These are phyloP conservation scores for Colletotrichum tropicale DNA, from an alignment of 2,329 filamentous ascomycete species.

Conservation along the genomic window DNA sequence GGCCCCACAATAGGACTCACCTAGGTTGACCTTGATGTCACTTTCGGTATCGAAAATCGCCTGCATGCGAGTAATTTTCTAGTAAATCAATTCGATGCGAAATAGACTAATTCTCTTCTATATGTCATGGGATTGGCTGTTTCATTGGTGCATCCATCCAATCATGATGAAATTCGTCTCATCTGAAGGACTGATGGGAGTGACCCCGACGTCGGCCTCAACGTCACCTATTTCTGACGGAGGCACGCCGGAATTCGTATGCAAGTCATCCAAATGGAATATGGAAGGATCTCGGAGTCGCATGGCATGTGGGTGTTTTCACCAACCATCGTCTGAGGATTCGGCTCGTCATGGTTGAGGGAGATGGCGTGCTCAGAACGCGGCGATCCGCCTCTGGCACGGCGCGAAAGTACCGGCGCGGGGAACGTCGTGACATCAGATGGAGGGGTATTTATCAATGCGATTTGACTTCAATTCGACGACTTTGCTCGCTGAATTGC, in stretches of 20 bases:
- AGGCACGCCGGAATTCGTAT: not conserved
- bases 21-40: not conserved
- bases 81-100: accelerated
- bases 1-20: accelerated
- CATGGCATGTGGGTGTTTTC: not conserved
- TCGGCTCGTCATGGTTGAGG: not conserved
- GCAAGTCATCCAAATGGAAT: not conserved
- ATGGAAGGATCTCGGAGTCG: accelerated
- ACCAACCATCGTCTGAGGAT: not conserved
- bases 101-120: accelerated
- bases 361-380: slow-evolving; percentile 19
- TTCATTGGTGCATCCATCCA: not conserved
- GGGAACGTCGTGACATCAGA: slow-evolving; percentile 6
- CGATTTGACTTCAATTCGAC: not conserved
- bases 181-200: not conserved
- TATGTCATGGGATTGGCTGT: accelerated
- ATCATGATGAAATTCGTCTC: not conserved
- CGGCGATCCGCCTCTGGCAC: not conserved
- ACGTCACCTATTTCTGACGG: accelerated
- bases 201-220: not conserved
- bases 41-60: not conserved
- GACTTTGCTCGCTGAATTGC: no score
- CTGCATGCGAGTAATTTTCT: not conserved
- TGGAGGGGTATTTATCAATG: slow-evolving; percentile 1
- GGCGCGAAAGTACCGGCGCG: not conserved